These are phyloP conservation scores for Coemansia sp. DNA, from an alignment of 192 early-diverging fungal species.

Conservation along the genomic window DNA sequence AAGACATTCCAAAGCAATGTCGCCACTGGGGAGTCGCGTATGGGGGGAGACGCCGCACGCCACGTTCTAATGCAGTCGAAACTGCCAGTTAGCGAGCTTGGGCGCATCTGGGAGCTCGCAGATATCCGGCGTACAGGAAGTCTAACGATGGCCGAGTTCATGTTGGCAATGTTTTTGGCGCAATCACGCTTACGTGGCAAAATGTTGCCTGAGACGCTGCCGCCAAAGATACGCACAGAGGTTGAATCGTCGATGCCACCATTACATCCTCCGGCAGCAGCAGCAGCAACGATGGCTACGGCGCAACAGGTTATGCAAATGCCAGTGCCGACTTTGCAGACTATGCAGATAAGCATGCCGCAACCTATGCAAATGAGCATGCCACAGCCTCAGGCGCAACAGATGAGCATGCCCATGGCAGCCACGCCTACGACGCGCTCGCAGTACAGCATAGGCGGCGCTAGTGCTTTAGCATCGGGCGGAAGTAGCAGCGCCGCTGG, in stretches of 20 bases:
- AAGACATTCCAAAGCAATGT: slow-evolving; percentile 34
- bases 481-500: slow-evolving; percentile 1
- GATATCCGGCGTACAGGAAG: slow-evolving; percentile 56
- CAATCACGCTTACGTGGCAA: slow-evolving; percentile 61
- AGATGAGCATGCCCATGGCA: neutral
- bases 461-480: neutral
- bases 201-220: slow-evolving; percentile 57
- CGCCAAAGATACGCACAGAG: slow-evolving; percentile 57
- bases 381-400: neutral
- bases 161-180: slow-evolving; percentile 68
- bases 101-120: slow-evolving; percentile 66
- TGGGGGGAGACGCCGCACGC: slow-evolving; percentile 58
- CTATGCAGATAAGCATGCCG: slow-evolving; percentile 2
- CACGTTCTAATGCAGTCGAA: slow-evolving; percentile 62
- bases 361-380: neutral
- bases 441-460: neutral
- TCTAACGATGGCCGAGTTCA: slow-evolving; percentile 67
- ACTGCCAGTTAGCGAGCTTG: slow-evolving; percentile 58
- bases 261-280: neutral
- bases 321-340: slow-evolving; percentile 3
- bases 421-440: neutral
- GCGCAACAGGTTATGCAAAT: slow-evolving; percentile 4
- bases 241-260: slow-evolving; percentile 29
- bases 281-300: no score
- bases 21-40: slow-evolving; percentile 10